These are phyloP conservation scores for Ogataea hybrid DNA, from an alignment of 1,139 yeast species.

Conservation along the genomic window DNA sequence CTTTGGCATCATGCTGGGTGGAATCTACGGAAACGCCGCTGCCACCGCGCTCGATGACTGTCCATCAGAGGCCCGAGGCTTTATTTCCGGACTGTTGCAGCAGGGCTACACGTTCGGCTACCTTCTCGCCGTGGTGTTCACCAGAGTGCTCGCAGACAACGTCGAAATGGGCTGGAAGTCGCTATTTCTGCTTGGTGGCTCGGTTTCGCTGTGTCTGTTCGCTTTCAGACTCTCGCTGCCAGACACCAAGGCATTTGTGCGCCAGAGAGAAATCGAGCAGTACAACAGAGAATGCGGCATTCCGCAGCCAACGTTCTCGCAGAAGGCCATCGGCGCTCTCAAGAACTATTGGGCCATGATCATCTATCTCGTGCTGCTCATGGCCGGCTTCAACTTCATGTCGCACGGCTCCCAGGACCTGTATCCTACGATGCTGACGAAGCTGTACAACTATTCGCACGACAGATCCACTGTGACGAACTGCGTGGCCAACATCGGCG, in stretches of 20 bases:
- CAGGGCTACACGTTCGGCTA: constrained; percentile 77
- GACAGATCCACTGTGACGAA: constrained; percentile 65
- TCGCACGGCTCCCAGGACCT: constrained; percentile 76
- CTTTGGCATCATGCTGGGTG: constrained; percentile 71
- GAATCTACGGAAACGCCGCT: constrained; percentile 65
- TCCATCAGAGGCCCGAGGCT: constrained; percentile 60
- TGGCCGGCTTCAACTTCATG: constrained; percentile 67
- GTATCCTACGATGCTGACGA: constrained; percentile 61
- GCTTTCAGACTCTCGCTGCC: constrained; percentile 55
- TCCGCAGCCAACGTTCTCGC: constrained; percentile 27
- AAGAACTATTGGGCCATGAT: constrained; percentile 44
- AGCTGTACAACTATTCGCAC: constrained; percentile 48
- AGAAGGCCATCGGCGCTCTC: constrained; percentile 34
- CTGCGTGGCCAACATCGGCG: constrained; percentile 70
- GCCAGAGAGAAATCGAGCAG: constrained; percentile 32
- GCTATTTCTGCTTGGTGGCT: constrained; percentile 77
- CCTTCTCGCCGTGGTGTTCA: constrained; percentile 60
- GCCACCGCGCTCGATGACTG: constrained; percentile 69
- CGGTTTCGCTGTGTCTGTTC: constrained; percentile 58
- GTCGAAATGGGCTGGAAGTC: constrained; percentile 67
- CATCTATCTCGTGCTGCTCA: constrained; percentile 50
- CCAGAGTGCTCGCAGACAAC: constrained; percentile 56
- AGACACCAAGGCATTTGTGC: constrained; percentile 56
- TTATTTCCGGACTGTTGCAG: constrained; percentile 65
- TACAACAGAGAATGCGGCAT: constrained; percentile 32